These are phyloP conservation scores for Ceratocystis ficicola DNA, from an alignment of 2,329 filamentous ascomycete genomes.

Conservation along the genomic window DNA sequence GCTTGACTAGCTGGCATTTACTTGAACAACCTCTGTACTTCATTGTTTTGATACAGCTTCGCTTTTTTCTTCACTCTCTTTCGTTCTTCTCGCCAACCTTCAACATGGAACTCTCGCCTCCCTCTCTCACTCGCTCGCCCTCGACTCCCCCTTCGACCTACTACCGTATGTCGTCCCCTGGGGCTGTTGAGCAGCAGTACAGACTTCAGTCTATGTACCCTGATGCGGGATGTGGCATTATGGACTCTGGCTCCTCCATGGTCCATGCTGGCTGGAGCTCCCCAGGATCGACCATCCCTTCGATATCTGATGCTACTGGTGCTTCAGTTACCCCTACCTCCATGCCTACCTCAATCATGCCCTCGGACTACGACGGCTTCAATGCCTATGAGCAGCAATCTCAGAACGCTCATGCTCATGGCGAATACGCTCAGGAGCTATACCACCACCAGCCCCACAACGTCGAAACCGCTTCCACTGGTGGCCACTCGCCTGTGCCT, in stretches of 20 bases:
- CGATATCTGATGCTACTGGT: constrained; percentile 30
- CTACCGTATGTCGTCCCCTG: constrained; percentile 38
- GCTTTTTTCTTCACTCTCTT: not conserved
- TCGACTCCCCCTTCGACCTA: constrained; percentile 29
- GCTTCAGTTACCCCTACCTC: constrained; percentile 32
- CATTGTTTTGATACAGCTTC: constrained; percentile 7
- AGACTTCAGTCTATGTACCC: constrained; percentile 30
- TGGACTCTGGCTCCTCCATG: constrained; percentile 33
- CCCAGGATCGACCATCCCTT: constrained; percentile 32
- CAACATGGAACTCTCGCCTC: constrained; percentile 25
- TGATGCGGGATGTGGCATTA: constrained; percentile 28
- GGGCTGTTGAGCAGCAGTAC: constrained; percentile 33
- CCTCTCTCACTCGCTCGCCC: constrained; percentile 24
- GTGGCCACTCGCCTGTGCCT: constrained; percentile 21
- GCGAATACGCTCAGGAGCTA: constrained; percentile 30
- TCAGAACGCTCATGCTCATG: constrained; percentile 40
- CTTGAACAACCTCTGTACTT: constrained; percentile 17
- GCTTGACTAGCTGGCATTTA: constrained; percentile 11
- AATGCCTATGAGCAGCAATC: constrained; percentile 27
- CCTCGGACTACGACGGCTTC: constrained; percentile 42
- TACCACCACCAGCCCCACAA: constrained; percentile 11
- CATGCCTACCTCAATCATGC: constrained; percentile 35
- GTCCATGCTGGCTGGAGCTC: constrained; percentile 36
- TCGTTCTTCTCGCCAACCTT: not conserved
- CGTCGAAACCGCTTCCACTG: constrained; percentile 14